Evolutionary conservation across 148 eudicot genomes (phyloP), one percentile per base, ranked within the genome.

Genomic region (Pouteria glomerata): DNA sequence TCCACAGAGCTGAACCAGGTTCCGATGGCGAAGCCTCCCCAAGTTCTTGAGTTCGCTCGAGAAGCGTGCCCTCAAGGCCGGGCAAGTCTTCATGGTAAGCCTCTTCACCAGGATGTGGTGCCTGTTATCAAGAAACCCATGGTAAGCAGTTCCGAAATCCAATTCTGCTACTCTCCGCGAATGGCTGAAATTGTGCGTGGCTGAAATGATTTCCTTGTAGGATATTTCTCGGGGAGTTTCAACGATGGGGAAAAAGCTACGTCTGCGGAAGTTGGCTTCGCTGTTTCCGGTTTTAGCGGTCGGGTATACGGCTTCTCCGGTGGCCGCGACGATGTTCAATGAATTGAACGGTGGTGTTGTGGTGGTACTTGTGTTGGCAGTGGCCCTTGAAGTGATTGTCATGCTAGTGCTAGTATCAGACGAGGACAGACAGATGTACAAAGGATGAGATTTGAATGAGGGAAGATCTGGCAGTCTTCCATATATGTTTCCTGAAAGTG

Each of bases 91-190:
- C 96, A 89, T 85, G 2, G 88, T 89, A 3, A 95, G 87, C 79
- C 99, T 78, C 74, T 95, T 95, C 11, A 95, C 88, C 10, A 95
- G 59, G 44, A 95, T 77, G 24, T 82, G 90, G 42, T 78, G 80
- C 0, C 60, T 61, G 78, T 82, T 68, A 5, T 85, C 88, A 2
- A 95, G 90, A 48, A 86, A 64, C 7, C 99, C 99, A 13, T 77
- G 86, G 81, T 91, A 95, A 14, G 99, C 94, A 0, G 99, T 95
- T 62, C 94, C 99, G 47, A 95, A 95, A 64, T 91, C 99, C 3
- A 95, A 72, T 79, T 95, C 99, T 0, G 96, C 96, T 1, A 92
- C 82, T 69, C 87, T 84, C 34, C 61, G 65, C 26, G 82, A 78
- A 31, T 95, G 97, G 0, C 97, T 81, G 76, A 95, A 95, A 45